These are phyloP conservation scores for Didymella pinodella DNA, from an alignment of 2,329 filamentous ascomycete genomes.

Conservation along the genomic window DNA sequence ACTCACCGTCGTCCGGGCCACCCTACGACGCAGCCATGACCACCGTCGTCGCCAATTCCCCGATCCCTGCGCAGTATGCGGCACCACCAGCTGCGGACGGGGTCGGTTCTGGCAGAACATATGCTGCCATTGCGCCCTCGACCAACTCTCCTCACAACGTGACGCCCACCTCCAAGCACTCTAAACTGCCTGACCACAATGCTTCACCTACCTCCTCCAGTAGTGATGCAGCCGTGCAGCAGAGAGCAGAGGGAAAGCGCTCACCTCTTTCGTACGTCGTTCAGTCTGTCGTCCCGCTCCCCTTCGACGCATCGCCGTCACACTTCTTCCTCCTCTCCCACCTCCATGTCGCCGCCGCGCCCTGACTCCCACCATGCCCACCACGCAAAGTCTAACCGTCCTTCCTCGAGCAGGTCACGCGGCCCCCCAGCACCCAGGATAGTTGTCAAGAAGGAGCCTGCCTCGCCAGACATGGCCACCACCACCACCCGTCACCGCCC, in stretches of 20 bases:
- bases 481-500: constrained; percentile 77
- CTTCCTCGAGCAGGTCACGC: constrained; percentile 59
- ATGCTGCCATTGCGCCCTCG: constrained; percentile 55
- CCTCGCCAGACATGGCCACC: constrained; percentile 79
- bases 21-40: constrained; percentile 52
- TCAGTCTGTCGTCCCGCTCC: constrained; percentile 37
- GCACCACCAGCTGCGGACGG: constrained; percentile 48
- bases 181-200: constrained; percentile 47
- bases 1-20: constrained; percentile 23
- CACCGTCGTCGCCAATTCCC: constrained; percentile 56
- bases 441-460: constrained; percentile 94
- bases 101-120: constrained; percentile 52
- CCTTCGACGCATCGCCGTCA: constrained; percentile 29
- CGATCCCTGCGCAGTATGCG: constrained; percentile 50
- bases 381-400: constrained; percentile 47
- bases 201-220: constrained; percentile 53
- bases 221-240: constrained; percentile 47
- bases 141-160: constrained; percentile 51
- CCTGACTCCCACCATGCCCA: constrained; percentile 22
- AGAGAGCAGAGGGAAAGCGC: constrained; percentile 59
- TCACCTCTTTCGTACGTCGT: constrained; percentile 61
- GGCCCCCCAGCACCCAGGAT: constrained; percentile 72
- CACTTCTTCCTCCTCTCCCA: constrained; percentile 36
- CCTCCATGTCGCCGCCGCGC: constrained; percentile 41
- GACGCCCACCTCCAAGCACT: constrained; percentile 49